These are phyloP conservation scores for Gracilaria caudata DNA, from an alignment of 23 red algal species.

Conservation along the genomic window DNA sequence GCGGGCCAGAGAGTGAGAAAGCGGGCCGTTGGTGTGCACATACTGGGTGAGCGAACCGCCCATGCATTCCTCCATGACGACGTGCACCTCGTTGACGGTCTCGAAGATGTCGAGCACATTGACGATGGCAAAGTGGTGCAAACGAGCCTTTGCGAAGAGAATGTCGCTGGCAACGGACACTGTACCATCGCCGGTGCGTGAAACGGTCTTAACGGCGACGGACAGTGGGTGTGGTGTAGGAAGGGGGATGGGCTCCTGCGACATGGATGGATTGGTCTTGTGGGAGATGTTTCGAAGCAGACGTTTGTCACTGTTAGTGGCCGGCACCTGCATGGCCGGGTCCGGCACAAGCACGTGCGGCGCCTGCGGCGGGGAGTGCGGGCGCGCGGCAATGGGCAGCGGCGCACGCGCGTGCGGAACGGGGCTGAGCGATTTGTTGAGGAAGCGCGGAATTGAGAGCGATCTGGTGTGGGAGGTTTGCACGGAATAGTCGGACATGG, in stretches of 20 bases:
- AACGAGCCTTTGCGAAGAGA: slow-evolving; percentile 39
- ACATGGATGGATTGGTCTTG: neutral
- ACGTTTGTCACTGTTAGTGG: slow-evolving; percentile 39
- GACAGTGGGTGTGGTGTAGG: slow-evolving; percentile 11
- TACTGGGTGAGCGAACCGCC: slow-evolving; percentile 39
- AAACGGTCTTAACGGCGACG: slow-evolving; percentile 55
- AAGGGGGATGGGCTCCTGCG: neutral
- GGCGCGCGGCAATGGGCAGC: neutral
- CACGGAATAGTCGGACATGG: slow-evolving; percentile 33
- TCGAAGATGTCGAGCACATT: slow-evolving; percentile 44
- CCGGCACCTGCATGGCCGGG: slow-evolving; percentile 18
- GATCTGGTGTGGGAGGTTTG: slow-evolving; percentile 10
- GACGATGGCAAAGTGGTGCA: slow-evolving; percentile 61
- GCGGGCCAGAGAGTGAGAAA: slow-evolving; percentile 6
- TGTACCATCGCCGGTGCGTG: slow-evolving; percentile 36
- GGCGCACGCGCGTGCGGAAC: neutral
- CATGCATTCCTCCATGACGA: slow-evolving; percentile 62
- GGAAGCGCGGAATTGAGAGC: slow-evolving; percentile 23
- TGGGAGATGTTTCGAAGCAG: slow-evolving; percentile 23
- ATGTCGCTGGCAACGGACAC: slow-evolving; percentile 56
- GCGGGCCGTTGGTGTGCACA: slow-evolving; percentile 19
- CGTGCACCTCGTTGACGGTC: slow-evolving; percentile 60
- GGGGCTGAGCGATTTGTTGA: neutral
- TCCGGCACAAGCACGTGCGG: neutral
- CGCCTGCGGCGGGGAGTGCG: neutral